Conservation (phyloP, 331 rosid genomes). For the Erythrophleum ivorense region DNA sequence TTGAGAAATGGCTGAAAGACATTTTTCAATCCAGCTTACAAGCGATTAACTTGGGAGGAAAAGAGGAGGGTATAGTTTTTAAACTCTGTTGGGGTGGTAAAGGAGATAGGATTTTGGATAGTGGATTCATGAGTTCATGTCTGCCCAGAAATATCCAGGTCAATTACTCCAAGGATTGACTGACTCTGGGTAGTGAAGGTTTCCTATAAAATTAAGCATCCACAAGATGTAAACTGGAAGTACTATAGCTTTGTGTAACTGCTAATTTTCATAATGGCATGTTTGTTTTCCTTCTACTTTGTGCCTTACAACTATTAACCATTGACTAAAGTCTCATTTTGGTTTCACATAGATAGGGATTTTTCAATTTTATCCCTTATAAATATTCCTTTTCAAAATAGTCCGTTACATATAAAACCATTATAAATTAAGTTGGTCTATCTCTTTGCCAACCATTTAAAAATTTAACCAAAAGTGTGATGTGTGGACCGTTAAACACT, state of each 20-base stretch:
- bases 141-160: slow-evolving; percentile 77
- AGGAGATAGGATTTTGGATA: slow-evolving; percentile 65
- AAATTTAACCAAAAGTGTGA: too few relatives aligned
- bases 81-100: slow-evolving; percentile 79
- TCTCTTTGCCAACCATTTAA: too few relatives aligned
- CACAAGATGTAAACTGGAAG: slow-evolving; percentile 45
- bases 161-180: slow-evolving; percentile 57
- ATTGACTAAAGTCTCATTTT: not conserved
- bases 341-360: not conserved
- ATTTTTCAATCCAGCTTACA: slow-evolving; percentile 73
- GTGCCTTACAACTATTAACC: not conserved
- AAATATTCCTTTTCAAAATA: not conserved
- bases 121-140: slow-evolving; percentile 77
- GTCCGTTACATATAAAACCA: not conserved
- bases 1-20: slow-evolving; percentile 89
- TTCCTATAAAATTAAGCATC: slow-evolving; percentile 48
- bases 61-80: slow-evolving; percentile 75
- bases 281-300: slow-evolving; percentile 37
- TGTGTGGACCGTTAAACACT: too few relatives aligned
- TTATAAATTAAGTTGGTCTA: not conserved
- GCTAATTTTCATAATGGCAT: slow-evolving; percentile 58
- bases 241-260: slow-evolving; percentile 56
- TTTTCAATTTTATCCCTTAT: not conserved
- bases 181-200: slow-evolving; percentile 37
- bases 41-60: slow-evolving; percentile 72